Base-by-base conservation (phyloP, 306 rosid species). In the Astragalus membranaceus region DNA sequence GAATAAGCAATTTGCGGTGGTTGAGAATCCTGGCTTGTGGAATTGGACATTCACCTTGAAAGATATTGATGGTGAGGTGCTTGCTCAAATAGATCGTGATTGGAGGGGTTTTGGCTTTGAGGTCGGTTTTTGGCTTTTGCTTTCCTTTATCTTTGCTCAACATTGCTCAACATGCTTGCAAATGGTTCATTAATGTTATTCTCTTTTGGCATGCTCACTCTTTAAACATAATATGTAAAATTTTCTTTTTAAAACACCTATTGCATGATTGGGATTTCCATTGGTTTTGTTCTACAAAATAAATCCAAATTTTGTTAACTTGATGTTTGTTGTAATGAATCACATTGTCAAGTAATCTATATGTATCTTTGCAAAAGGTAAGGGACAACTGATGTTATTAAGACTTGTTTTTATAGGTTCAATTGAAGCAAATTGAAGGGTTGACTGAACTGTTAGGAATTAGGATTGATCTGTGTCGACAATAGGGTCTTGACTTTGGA, bases 61-160 rank as follows among this genome's bases (percentile, higher is more conserved):
- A 83, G 97, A 85, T 74, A 75, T 78, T 53, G 81, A 90, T 68
- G 95, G 92, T 30, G 79, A 86, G 43, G 97, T 94, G 72, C 83
- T 94, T 65, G 98, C 92, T 61, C 82, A 94, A 85, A 79, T 94
- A 54, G 94, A 94, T 77, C 97, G 98, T 80, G 94, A 90, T 75
- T 94, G 97, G 97, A 87, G 98, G 81, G 97, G 98, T 23, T 94
- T 94, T 63, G 97, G 98, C 83, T 87, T 94, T 83, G 98, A 94
- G 98, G 98, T 94, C 33, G 53, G 81, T 73, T 79, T 59, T 20
- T 71, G 67, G 20, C 79, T 49, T 51, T 73, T 73, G 12, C 48
- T 26, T 54, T 33, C 23, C 42, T 52, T 33, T 16, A 15, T 8
- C 32, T 50, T 44, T 61, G 47, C 41, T 14, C 29, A 64, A 54